Base-by-base conservation (phyloP, 2,329 filamentous ascomycete species). In the Clonostachys chloroleuca region DNA sequence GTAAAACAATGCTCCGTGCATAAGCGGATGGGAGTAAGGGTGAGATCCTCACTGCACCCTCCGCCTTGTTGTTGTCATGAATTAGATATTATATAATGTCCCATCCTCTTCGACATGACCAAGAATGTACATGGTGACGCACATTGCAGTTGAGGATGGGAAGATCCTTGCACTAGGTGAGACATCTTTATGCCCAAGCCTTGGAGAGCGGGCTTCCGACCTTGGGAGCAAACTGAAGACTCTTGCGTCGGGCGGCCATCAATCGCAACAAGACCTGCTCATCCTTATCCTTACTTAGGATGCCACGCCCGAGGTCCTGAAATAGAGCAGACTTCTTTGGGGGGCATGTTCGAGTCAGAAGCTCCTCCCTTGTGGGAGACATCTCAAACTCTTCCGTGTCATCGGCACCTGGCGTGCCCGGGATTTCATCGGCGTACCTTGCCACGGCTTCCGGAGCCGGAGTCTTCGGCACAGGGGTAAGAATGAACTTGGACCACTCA, bases 181-280 rank as follows among this genome's bases (percentile, higher is more conserved):
- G 24, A 12, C 17, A 42, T 33, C 42, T 42, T 51, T 55, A 66
- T 40, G 60, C 65, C 79, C 78, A 83, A 24, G 74, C 69, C 57
- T 73, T 80, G 24, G 81, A 77, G 55, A 92, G 67, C 3, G 87
- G 88, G 63, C 87, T 92, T 16, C 79, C 84, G 49, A 89, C 70
- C 66, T 87, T 86, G 33, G 87, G 88, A 34, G 86, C 86, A 69
- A 84, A 90, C 59, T 89, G 86, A 63, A 90, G 62, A 59, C 86
- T 92, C 78, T 89, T 90, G 51, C 88, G 76, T 51, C 87, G 75
- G 1, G 86, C 87, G 12, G 84, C 82, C 74, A 88, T 81, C 51
- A 92, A 68, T 43, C 83, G 74, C 65, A 80, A 74, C 51, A 82
- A 68, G 47, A 87, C 72, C 17, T 69, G 70, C 56, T 79, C 70